A percentile compares a stretch with the other conserved stretches of the same genome.
These are phyloP conservation scores for Penicillium paradoxum DNA, from an alignment of 495 filamentous ascomycete species.

Conservation along the genomic window DNA sequence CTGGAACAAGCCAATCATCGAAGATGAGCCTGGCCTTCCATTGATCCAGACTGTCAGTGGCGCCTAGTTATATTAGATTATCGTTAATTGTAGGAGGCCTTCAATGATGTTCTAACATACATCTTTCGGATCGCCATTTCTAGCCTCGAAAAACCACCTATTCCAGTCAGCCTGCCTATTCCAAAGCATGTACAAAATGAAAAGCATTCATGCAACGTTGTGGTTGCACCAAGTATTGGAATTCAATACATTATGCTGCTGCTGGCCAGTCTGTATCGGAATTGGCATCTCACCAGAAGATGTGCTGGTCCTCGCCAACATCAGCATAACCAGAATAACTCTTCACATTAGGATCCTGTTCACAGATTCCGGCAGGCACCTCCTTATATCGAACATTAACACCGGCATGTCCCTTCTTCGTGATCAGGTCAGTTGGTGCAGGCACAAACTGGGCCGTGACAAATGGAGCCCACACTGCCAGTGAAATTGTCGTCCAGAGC, in stretches of 20 bases:
- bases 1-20: slow-evolving; percentile 60
- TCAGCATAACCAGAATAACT: slow-evolving; percentile 65
- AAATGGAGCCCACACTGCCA: slow-evolving; percentile 1
- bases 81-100: neutral
- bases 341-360: slow-evolving; percentile 59
- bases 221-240: too few species aligned
- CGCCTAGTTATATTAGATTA: slow-evolving; percentile 26
- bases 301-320: slow-evolving; percentile 55
- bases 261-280: neutral
- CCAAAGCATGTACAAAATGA: neutral
- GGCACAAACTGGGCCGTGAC: slow-evolving; percentile 51
- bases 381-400: slow-evolving; percentile 57
- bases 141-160: slow-evolving; percentile 58
- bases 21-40: slow-evolving; percentile 52
- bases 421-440: slow-evolving; percentile 50
- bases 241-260: too few species aligned
- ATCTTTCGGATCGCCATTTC: slow-evolving; percentile 45
- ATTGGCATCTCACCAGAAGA: slow-evolving; percentile 44
- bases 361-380: slow-evolving; percentile 59
- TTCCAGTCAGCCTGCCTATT: neutral
- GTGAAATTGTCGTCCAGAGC: neutral
- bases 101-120: slow-evolving; percentile 1
- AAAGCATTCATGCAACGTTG: too few species aligned
- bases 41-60: slow-evolving; percentile 62
- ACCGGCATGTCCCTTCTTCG: slow-evolving; percentile 46